These are phyloP conservation scores for Eucalyptus dawsonii DNA, from an alignment of 345 rosid genomes.

Conservation along the genomic window DNA sequence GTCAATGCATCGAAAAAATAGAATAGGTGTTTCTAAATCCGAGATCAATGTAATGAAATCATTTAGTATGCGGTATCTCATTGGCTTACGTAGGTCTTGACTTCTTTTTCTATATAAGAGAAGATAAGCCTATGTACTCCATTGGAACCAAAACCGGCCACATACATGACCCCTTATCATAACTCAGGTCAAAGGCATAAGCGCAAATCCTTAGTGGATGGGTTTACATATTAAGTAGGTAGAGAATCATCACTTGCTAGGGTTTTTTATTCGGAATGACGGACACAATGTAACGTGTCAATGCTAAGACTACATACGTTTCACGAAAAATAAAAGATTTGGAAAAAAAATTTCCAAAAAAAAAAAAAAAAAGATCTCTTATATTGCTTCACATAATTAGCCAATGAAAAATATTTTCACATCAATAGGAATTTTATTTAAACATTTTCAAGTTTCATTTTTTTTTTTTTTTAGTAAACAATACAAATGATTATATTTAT, in stretches of 20 bases:
- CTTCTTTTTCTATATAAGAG: not conserved
- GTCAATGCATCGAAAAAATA: not conserved
- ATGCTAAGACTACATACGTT: fast-evolving
- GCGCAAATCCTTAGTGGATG: not conserved
- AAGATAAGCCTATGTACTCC: not conserved
- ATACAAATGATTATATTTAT: too few relatives aligned
- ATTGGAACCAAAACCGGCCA: not conserved
- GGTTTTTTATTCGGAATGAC: not conserved
- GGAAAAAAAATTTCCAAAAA: too few relatives aligned
- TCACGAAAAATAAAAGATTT: too few relatives aligned
- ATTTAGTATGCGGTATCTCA: not conserved
- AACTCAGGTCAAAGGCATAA: not conserved
- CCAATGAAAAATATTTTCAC: not conserved
- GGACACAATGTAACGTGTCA: not conserved
- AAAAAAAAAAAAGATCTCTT: not conserved
- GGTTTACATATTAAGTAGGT: not conserved
- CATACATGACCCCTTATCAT: not conserved
- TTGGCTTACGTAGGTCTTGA: not conserved
- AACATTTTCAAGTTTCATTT: too few relatives aligned
- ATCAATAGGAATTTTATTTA: too few relatives aligned
- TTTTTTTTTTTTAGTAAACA: not conserved
- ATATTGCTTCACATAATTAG: not conserved
- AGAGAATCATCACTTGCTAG: not conserved
- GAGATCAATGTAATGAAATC: not conserved
- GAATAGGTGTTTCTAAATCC: not conserved